Evolutionary conservation across 176 grass and related monocot genomes (phyloP).

Genomic region (Musa troglodytarum): DNA sequence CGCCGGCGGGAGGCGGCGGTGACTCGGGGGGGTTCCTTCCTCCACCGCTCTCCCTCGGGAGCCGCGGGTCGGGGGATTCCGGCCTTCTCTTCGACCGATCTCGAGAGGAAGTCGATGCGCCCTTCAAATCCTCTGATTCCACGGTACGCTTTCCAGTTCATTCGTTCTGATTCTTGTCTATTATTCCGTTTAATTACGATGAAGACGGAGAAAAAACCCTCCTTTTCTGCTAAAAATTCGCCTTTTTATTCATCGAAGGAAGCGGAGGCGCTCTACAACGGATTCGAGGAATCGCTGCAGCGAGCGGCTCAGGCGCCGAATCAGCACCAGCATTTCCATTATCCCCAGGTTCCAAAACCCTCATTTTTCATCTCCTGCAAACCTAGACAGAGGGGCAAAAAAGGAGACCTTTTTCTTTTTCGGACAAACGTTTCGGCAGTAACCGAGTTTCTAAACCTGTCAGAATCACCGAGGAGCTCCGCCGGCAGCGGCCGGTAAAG

Average conservation of each 20-base stretch:
- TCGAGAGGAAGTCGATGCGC: slow-evolving; percentile 50
- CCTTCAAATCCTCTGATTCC: slow-evolving; percentile 75
- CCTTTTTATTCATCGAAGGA: slow-evolving; percentile 14
- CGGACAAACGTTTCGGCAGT: too few species aligned
- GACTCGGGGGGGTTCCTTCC: slow-evolving; percentile 5
- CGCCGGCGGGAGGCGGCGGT: slow-evolving; percentile 14
- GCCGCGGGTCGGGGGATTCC: slow-evolving; percentile 23
- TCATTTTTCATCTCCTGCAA: background rate
- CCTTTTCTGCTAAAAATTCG: background rate
- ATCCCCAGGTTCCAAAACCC: background rate
- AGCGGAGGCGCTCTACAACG: slow-evolving; percentile 28
- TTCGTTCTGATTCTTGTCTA: background rate
- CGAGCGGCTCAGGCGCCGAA: background rate
- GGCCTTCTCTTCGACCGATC: slow-evolving; percentile 3
- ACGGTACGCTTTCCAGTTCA: slow-evolving; percentile 27
- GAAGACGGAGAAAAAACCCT: background rate
- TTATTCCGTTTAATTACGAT: background rate
- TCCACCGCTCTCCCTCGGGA: slow-evolving; percentile 14
- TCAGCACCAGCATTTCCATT: background rate
- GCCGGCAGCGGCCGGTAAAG: slow-evolving; percentile 8
- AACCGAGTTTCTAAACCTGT: background rate
- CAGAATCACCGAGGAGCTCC: slow-evolving; percentile 51
- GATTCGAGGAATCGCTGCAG: slow-evolving; percentile 20
- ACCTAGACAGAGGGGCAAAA: background rate
- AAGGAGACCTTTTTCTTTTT: background rate